Base-by-base conservation (phyloP, 345 rosid genomes). In the Turritis glabra region DNA sequence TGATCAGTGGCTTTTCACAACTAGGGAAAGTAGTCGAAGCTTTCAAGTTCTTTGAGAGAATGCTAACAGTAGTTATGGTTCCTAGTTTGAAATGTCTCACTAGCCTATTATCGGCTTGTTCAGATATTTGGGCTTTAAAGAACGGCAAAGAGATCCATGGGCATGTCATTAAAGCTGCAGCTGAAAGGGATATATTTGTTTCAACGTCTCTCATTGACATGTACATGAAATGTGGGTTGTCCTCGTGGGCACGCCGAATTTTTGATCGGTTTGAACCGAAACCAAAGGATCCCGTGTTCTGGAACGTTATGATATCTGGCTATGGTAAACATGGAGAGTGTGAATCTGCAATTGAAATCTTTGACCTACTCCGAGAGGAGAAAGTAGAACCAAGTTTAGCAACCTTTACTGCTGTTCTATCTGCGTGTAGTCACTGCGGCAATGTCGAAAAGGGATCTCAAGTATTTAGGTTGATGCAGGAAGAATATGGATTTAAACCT, bases 231-330 rank as follows among this genome's bases (percentile, higher is more conserved):
- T 85, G 91, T 64, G 87, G 89, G 58, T 10, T 48, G 48, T 78
- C 85, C 7, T 71, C 57, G 25, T 80, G 43, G 80, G 89, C 85
- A 21, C 83, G 80, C 2, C 80, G 61, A 29, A 55, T 82, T 64
- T 85, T 87, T 59, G 73, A 83, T 61, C 64, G 71, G 48, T 84
- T 87, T 66, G 76, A 71, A 57, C 60, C 79, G 10, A 89, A 83
- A 71, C 84, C 89, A 18, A 66, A 76, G 57, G 91, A 85, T 75
- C 91, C 88, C 1, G 86, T 88, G 55, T 84, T 85, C 74, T 87
- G 94, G 94, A 89, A 89, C 63, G 91, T 82, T n/a, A 77, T 87
- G 84, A 83, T 87, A 66, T 89, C 82, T n/a, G 94, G 94, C 8
- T 89, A 87, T 76, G 91, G 89, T 67, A 84, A 77, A 79, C 83